These are phyloP conservation scores for Plantago elongata DNA, from an alignment of 257 asterid genomes.

Conservation along the genomic window DNA sequence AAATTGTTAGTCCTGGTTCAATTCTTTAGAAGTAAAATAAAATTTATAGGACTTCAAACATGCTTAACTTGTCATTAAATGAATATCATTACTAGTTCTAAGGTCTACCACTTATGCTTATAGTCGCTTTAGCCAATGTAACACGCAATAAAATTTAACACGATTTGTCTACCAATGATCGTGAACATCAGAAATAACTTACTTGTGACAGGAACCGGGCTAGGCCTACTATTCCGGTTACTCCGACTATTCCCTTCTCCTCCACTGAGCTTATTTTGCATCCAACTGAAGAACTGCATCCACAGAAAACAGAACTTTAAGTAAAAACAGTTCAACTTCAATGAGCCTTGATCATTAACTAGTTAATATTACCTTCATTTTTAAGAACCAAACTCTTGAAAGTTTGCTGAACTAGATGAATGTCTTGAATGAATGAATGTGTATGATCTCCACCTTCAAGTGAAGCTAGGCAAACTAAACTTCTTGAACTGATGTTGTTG, in stretches of 20 bases:
- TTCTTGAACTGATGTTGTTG: no score
- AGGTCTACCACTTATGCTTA: no score
- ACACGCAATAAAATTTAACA: no score
- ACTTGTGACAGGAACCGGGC: slow-evolving; percentile 28
- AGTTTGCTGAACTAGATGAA: background rate
- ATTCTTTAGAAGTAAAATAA: no score
- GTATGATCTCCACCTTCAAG: background rate
- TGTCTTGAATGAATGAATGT: no score
- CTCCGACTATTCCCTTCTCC: slow-evolving; percentile 17
- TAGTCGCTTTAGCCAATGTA: no score
- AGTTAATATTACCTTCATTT: slow-evolving; percentile 51
- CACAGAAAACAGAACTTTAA: background rate
- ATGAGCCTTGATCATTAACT: background rate
- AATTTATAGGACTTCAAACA: no score
- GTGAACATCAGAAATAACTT: slow-evolving; percentile 9
- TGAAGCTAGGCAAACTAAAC: background rate
- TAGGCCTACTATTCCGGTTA: slow-evolving; percentile 17
- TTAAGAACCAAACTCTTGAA: slow-evolving; percentile 14
- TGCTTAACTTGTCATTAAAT: no score
- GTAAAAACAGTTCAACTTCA: background rate
- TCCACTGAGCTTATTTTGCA: slow-evolving; percentile 54
- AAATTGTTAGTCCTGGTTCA: no score
- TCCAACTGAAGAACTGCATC: slow-evolving; percentile 57
- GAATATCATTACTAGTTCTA: no score
- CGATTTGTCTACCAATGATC: no score